Evolutionary conservation across 2,329 filamentous ascomycete genomes (phyloP), one percentile per base, ranked within the genome.

Genomic region (Sporothrix dimorphospora): DNA sequence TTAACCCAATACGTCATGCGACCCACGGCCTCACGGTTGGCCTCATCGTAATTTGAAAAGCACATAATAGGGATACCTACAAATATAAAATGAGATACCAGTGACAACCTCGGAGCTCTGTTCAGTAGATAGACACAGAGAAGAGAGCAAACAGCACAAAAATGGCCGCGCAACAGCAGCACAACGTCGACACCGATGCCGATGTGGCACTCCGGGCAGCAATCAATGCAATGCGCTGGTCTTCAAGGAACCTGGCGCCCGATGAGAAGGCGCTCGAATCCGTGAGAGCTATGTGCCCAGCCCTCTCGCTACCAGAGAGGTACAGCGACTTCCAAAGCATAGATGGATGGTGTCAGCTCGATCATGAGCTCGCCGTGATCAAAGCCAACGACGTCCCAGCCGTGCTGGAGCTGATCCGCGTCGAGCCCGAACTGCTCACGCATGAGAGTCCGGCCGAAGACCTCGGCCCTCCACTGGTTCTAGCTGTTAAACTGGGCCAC

Each of bases 351-450:
- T 47, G 47, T 47, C 19, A 40, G 21, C 45, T 69, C 66, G 47
- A 19, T 21, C 68, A 45, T 40, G 45, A 61, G 68, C 68, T 49
- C 40, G 68, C 30, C 27, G 68, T 59, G 24, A 47, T 70, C 24
- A 8, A 24, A 53, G 40, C 8, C 68, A 21, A 70, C 68, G 68
- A 70, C 24, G 51, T 70, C 27, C 68, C 68, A 14, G 68, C 66
- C 21, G 24, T 69, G 47, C 66, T 49, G 49, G 66, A 57, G 9
- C 49, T 69, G 49, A 42, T 69, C 47, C 49, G 49, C 66, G 27
- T 61, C 21, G 21, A 59, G 21, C 68, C 53, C 21, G 24, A 38
- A 38, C 68, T 70, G 68, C 40, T 70, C 38, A 47, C n/a, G 38
- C 45, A n/a, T 34, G 68, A 70, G 24, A 42, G 38, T 21, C n/a